Base-by-base conservation (phyloP, 2,329 filamentous ascomycete genomes). In the Rhinocladiella mackenziei region DNA sequence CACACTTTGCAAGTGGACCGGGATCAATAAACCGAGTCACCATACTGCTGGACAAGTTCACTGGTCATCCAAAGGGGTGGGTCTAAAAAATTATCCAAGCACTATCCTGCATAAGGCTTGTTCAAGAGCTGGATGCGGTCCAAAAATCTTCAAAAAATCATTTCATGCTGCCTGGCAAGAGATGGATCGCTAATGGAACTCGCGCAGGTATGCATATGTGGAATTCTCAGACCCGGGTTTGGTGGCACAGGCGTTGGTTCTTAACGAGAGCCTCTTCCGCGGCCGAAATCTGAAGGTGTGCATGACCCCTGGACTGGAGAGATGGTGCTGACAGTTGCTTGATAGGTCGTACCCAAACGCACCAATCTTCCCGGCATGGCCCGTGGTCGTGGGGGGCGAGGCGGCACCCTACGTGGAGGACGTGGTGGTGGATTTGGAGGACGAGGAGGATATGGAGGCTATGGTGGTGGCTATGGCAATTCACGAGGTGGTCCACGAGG, bases 21-120 rank as follows among this genome's bases (percentile, higher is more conserved):
- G 92, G 92, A 49, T 88, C 86, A 56, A 98, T 98, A 74, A 98
- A 98, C 69, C 84, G 92, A 50, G 92, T 98, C 48, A 98, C 92
- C 1, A 98, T 98, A 56, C 73, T 98, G 57, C 73, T 98, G 58
- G 92, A 98, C 72, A 98, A 98, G 73, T 97, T 96, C 63, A 95
- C 89, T 8, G 92, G 92, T 54, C 89, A 97, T 74, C 92, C 92
- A n/a, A 98, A 98, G 75, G 92, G 92, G 89, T 95, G 74, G 68
- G 83, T 78, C 49, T 50, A 47, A 46, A 48, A 48, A n/a, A n/a
- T n/a, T n/a, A 43, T 47, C 42, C 48, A 46, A 48, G 44, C 42
- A 42, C 44, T 47, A 30, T 40, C 35, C 17, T 44, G 40, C 43
- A 47, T 41, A 45, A 43, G 50, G 43, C 48, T 56, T 53, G 48